phyloP scores from a whole-genome alignment of 1,139 yeast genomes.

The Suhomyces bribrorum region DNA sequence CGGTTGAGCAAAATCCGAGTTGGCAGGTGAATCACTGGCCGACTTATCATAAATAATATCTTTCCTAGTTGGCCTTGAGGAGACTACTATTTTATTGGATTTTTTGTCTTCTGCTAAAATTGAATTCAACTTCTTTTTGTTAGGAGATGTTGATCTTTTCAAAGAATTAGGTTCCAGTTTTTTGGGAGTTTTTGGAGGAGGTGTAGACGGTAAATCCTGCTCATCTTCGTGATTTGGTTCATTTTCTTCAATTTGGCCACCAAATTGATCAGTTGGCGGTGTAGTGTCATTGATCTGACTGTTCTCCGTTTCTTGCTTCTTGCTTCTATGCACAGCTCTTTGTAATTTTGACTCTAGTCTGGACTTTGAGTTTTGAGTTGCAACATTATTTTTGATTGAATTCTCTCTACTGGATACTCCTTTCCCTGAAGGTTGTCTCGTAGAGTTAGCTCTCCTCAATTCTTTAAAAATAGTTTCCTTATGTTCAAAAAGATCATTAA shows the following conservation, averaged over 20 bases:
- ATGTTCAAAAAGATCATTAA: conserved; percentile 61
- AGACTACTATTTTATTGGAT: conserved; percentile 20
- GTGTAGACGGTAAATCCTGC: conserved; percentile 11
- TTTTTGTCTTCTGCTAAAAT: conserved; percentile 24
- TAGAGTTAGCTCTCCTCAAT: conserved; percentile 42
- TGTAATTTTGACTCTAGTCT: conserved; percentile 37
- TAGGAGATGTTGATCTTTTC: conserved; percentile 43
- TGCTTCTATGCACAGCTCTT: conserved; percentile 26
- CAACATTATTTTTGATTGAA: conserved; percentile 5
- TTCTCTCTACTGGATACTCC: conserved; percentile 10
- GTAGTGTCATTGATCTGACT: not conserved
- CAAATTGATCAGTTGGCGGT: not conserved
- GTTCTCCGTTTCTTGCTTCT: conserved; percentile 2
- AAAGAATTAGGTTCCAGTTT: conserved; percentile 25
- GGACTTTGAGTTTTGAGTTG: conserved; percentile 26
- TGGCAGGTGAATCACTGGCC: conserved; percentile 18
- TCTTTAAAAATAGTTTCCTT: conserved; percentile 59
- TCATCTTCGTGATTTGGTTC: conserved; percentile 1
- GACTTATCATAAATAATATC: conserved; percentile 25
- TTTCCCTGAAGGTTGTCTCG: conserved; percentile 13
- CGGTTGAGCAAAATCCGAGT: conserved; percentile 31
- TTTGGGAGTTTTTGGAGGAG: conserved; percentile 24
- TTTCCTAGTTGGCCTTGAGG: conserved; percentile 34
- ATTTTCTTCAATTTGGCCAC: no score
- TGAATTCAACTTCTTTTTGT: conserved; percentile 36